phyloP scores from a whole-genome alignment of 2,329 filamentous ascomycete genomes.

The Colletotrichum chrysophilum region DNA sequence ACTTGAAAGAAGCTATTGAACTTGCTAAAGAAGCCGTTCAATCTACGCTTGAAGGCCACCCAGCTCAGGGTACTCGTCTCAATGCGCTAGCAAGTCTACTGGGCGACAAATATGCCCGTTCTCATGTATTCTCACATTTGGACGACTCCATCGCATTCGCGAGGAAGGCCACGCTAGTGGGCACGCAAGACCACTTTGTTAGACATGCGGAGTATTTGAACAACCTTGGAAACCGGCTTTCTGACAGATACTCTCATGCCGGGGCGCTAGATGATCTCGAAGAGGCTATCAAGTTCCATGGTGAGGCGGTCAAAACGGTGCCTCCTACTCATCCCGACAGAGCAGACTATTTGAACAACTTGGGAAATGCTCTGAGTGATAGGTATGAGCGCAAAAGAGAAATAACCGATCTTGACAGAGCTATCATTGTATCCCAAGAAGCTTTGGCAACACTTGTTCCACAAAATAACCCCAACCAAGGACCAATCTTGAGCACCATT shows the following conservation, averaged over 20 bases:
- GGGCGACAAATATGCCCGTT: not conserved
- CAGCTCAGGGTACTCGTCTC: not conserved
- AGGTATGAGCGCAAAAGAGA: fast-evolving
- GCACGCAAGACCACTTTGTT: not conserved
- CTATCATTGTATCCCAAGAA: fast-evolving
- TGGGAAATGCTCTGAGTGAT: not conserved
- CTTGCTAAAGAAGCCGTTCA: not conserved
- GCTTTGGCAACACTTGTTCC: not conserved
- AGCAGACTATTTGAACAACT: not conserved
- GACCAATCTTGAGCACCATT: not conserved
- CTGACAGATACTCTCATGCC: not conserved
- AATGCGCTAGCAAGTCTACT: not conserved
- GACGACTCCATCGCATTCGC: not conserved
- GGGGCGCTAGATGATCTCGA: not conserved
- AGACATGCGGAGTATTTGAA: not conserved
- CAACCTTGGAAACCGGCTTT: not conserved
- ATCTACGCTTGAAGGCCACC: not conserved
- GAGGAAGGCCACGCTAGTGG: not conserved
- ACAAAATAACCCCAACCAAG: not conserved
- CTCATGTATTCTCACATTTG: not conserved
- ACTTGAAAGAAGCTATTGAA: fast-evolving
- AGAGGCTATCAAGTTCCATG: not conserved
- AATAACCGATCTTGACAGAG: not conserved
- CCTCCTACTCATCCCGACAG: not conserved
- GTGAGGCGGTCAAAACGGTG: not conserved